phyloP scores from a whole-genome alignment of 2,329 filamentous ascomycete species.

The Ceratocystis alfenasii region DNA sequence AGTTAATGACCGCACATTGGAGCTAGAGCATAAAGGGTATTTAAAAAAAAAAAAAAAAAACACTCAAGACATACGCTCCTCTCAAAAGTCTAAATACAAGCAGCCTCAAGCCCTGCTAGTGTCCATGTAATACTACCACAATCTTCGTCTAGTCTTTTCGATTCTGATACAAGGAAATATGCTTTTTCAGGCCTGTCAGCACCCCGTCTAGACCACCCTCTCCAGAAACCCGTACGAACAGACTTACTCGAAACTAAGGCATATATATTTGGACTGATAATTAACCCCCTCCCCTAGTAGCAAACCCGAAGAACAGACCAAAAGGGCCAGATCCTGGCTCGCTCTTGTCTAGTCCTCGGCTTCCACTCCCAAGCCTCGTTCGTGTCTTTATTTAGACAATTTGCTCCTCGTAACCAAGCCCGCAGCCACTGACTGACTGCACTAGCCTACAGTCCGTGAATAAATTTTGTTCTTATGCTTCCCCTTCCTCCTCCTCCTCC shows the following conservation, averaged over 20 bases:
- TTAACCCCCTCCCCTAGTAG: no score
- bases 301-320: no score
- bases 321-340: not conserved
- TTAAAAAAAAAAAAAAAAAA: not conserved
- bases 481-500: not conserved
- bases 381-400: constrained; percentile 11
- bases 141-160: no score
- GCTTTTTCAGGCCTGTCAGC: not conserved
- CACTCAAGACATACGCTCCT: not conserved
- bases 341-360: constrained; percentile 35
- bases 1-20: not conserved
- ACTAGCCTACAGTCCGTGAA: not conserved
- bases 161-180: not conserved
- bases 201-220: no score
- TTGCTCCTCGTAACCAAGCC: not conserved
- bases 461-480: not conserved
- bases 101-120: not conserved
- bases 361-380: constrained; percentile 32
- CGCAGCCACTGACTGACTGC: not conserved
- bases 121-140: not conserved
- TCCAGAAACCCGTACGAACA: no score
- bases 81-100: not conserved
- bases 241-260: no score
- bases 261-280: no score
- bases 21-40: not conserved